Base-by-base conservation (phyloP, 805 yeast genomes). In the Suhomyces sp. region DNA sequence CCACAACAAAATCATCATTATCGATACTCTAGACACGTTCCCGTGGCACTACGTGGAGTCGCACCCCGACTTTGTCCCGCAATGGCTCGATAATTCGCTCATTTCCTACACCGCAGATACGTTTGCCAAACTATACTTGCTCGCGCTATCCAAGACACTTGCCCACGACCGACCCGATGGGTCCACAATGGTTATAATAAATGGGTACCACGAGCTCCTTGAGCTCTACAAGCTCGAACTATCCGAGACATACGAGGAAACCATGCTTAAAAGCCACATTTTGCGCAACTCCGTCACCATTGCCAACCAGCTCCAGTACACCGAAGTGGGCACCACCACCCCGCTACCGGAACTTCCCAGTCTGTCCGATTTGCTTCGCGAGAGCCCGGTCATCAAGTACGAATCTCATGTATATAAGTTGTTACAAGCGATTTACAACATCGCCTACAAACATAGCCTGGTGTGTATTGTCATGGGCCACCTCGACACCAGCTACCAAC, bases 141-240 rank as follows among this genome's bases (percentile, higher is more conserved):
- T 63, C 19, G 59, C 67, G 39, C 49, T 53, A n/a, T 51, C 54
- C 15, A 47, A 47, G 17, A 57, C 54, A 4, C 24, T 53, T n/a
- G 54, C 49, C 1, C 33, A 48, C 4, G 25, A 29, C 3, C 17
- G 51, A 10, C 47, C 53, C 12, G 29, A 44, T 19, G 53, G 57
- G 7, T 33, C 54, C 1, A 55, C 64, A 3, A 45, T 73, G 17
- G 45, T 71, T 15, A 48, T 73, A 2, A 50, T 73, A 20, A 57
- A 67, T 33, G 64, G 65, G 40, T 65, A 72, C 54, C 76, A 73
- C 54, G 76, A 73, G 29, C 33, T 67, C 21, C 43, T 71, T 4
- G 77, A 74, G 41, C 52, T 64, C 21, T 74, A 73, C 53, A 65
- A 63, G 31, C 57, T 67, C 24, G 74, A 74, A 51, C 48, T 72